Conservation (phyloP, 2,329 filamentous ascomycete genomes). For the Neopestalotiopsis rosae region DNA sequence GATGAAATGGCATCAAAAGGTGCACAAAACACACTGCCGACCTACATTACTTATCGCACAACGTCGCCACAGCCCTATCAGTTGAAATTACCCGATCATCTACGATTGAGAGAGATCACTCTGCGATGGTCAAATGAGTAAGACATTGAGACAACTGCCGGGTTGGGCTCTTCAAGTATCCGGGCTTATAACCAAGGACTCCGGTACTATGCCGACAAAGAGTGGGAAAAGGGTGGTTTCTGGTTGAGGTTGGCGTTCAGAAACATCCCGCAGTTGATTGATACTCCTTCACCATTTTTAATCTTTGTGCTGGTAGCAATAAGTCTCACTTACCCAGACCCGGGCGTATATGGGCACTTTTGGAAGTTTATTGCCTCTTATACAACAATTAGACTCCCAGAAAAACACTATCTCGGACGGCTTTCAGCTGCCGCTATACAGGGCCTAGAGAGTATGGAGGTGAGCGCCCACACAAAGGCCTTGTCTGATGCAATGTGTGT, state of each 20-base stretch:
- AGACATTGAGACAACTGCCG: neutral
- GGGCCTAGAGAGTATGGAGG: neutral
- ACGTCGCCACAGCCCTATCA: neutral
- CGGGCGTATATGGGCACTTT: neutral
- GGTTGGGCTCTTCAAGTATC: neutral
- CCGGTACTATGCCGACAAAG: neutral
- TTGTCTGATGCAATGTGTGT: neutral
- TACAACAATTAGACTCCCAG: neutral
- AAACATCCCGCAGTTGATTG: neutral
- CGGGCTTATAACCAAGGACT: neutral
- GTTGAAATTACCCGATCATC: neutral
- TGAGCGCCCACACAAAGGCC: neutral
- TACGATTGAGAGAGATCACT: neutral
- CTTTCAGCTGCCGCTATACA: neutral
- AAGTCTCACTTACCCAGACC: neutral
- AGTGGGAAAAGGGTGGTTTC: neutral
- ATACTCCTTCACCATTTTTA: neutral
- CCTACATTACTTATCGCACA: neutral
- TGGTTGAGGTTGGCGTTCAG: neutral
- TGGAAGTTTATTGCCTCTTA: neutral
- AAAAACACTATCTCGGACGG: neutral
- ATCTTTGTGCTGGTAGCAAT: neutral
- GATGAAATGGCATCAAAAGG: too few relatives aligned
- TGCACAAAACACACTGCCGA: neutral
- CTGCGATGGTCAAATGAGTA: neutral